These are phyloP conservation scores for Barnettozyma californica DNA, from an alignment of 805 yeast genomes.

Conservation along the genomic window DNA sequence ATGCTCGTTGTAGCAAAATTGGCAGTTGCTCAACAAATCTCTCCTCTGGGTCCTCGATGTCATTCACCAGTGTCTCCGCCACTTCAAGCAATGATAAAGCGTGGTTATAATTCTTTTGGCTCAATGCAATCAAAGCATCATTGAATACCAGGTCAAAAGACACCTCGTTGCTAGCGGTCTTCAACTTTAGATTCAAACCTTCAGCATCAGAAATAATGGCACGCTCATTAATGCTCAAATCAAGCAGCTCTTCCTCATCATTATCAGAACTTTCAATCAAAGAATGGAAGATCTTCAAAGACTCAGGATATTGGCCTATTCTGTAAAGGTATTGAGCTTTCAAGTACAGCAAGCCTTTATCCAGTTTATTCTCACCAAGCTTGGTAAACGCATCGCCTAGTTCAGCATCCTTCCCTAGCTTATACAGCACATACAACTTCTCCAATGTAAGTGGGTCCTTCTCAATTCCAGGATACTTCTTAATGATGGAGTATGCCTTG, in stretches of 20 bases:
- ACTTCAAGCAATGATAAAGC: constrained; percentile 39
- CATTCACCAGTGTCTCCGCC: constrained; percentile 39
- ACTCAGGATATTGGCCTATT: constrained; percentile 43
- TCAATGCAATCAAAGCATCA: constrained; percentile 50
- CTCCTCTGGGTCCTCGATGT: constrained; percentile 39
- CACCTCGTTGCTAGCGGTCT: constrained; percentile 19
- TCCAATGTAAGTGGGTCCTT: constrained; percentile 42
- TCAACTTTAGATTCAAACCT: constrained; percentile 15
- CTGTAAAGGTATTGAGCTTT: constrained; percentile 50
- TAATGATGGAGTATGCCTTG: constrained; percentile 42
- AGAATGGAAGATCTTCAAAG: constrained; percentile 46
- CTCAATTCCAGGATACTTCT: constrained; percentile 31
- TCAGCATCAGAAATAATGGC: constrained; percentile 54
- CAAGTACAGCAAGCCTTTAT: constrained; percentile 41
- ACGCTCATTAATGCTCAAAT: constrained; percentile 62
- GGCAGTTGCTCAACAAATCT: constrained; percentile 50
- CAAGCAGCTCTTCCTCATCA: constrained; percentile 38
- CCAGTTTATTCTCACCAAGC: constrained; percentile 17
- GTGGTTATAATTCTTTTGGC: constrained; percentile 34
- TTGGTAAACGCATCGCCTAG: constrained; percentile 25
- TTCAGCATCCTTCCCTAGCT: constrained; percentile 35
- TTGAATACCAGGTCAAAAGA: constrained; percentile 64
- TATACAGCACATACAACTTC: constrained; percentile 58
- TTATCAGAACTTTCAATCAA: constrained; percentile 35
- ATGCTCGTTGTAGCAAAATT: constrained; percentile 55